Percentiles rank a stretch among this genome's conserved stretches.
These are phyloP conservation scores for Candida peoriensis DNA, from an alignment of 805 yeast species.

Conservation along the genomic window DNA sequence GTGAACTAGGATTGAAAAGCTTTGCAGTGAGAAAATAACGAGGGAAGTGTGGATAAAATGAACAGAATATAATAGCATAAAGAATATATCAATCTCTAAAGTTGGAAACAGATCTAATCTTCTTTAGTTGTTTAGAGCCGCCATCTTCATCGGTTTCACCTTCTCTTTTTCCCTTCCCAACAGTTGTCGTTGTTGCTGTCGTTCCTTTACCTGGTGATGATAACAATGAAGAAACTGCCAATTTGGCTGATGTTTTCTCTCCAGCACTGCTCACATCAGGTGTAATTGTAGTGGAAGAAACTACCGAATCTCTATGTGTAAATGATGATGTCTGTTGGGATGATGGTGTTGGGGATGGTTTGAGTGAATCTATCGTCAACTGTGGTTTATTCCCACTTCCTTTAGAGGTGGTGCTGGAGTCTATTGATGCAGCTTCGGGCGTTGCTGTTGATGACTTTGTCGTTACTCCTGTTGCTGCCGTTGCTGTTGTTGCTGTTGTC, in stretches of 20 bases:
- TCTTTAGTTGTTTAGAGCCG: not conserved
- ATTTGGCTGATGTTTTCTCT: not conserved
- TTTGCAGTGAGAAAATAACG: too few relatives aligned
- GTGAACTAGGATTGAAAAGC: too few relatives aligned
- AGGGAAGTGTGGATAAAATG: too few relatives aligned
- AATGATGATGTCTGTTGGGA: not conserved
- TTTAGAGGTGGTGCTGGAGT: too few relatives aligned
- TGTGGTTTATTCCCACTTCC: too few relatives aligned
- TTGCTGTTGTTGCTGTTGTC: too few relatives aligned
- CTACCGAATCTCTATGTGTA: not conserved
- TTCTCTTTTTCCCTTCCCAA: slow-evolving; percentile 3
- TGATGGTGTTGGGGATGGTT: not conserved
- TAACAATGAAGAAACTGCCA: slow-evolving; percentile 19
- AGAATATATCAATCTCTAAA: too few relatives aligned
- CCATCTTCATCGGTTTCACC: slow-evolving; percentile 2
- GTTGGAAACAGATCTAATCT: slow-evolving; percentile 1
- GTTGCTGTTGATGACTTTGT: too few relatives aligned
- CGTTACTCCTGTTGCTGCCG: too few relatives aligned
- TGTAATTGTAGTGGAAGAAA: not conserved
- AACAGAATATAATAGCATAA: too few relatives aligned
- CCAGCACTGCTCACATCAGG: slow-evolving; percentile 1
- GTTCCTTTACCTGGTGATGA: slow-evolving; percentile 12
- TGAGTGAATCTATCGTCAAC: not conserved
- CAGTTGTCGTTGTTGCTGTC: too few relatives aligned
- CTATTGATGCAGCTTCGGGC: too few relatives aligned